Base-by-base conservation (phyloP, 495 filamentous ascomycete genomes). In the Diplogelasinospora grovesii region DNA sequence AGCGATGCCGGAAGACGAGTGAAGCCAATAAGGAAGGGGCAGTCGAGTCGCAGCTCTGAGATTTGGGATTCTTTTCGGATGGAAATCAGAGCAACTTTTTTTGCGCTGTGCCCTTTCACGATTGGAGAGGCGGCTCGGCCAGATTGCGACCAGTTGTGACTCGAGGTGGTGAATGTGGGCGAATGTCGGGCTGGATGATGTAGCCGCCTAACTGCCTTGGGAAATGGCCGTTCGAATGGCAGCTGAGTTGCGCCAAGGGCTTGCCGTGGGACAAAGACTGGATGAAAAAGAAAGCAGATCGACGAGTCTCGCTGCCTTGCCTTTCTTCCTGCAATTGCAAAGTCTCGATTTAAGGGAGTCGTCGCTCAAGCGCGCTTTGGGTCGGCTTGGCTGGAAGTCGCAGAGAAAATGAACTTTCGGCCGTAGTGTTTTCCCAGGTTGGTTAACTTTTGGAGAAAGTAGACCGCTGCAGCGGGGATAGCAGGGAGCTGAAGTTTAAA, bases 141-240 rank as follows among this genome's bases (percentile, higher is more conserved):
- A 37, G 21, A 24, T 26, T n/a, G 35, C n/a, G 35, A 37, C 34
- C n/a, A 5, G 43, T 38, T 26, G 36, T 43, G 38, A 41, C 26
- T 22, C 18, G 42, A 36, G 36, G 22, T 24, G 27, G 41, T 44
- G 35, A 51, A 24, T 32, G 35, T 39, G 33, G 48, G 33, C 22
- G 43, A 19, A 14, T 28, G 34, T 47, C 45, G 31, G 27, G 35
- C 37, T 33, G 36, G 32, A 10, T 31, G 36, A 27, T 34, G 41
- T 34, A 42, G 36, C 30, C 31, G 46, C 34, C 46, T 52, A 49
- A 49, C 49, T 52, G 8, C n/a, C 29, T 49, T 48, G 30, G 49
- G 46, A 40, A 49, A 28, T 32, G 27, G 34, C 26, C 33, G 2
- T 24, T 26, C n/a, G 26, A 36, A 35, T 34, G 14, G 29, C 38